Base-by-base conservation (phyloP, 257 asterid genomes). In the Primulina huaijiensis region DNA sequence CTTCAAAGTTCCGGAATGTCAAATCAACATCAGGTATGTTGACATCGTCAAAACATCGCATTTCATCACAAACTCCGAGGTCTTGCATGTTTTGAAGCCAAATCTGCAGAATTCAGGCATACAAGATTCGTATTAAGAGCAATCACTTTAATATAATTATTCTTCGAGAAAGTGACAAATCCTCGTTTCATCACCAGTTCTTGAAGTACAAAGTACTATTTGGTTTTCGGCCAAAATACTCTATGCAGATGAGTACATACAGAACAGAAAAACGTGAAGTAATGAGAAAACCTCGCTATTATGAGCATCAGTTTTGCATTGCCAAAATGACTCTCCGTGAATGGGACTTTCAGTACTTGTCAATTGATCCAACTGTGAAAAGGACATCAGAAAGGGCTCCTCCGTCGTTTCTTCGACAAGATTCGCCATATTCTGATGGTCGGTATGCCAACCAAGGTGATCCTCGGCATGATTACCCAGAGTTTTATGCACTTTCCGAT, bases 31-130 rank as follows among this genome's bases (percentile, higher is more conserved):
- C 95, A 2, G 95, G 98, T 81, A 88, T 92, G 75, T 71, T 80
- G 20, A 83, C 82, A 79, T 86, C 89, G 43, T 88, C 92, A 27
- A 77, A 75, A 62, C 82, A 62, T 68, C 67, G 79, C 62, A 72
- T 80, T 33, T 87, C 95, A 63, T 87, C 92, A 72, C 94, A 92
- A 66, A 86, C 84, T 77, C 95, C 96, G 25, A 90, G 83, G 50
- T 92, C 98, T 87, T 90, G 96, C 89, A 88, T 87, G 67, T 83
- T 86, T 74, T 89, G 94, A 74, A 82, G 85, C 98, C 98, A 90
- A 58, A 84, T 82, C 98, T 89, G 89, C 87, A 79, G 12, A 75
- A 40, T 17, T 68, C 6, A 27, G 30, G 65, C 30, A 63, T 30
- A n/a, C 16, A 55, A 59, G 50, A 31, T 25, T 20, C 33, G n/a